These are phyloP conservation scores for Leishmania tarentolae DNA, from an alignment of 208 protist genomes.

Conservation along the genomic window DNA sequence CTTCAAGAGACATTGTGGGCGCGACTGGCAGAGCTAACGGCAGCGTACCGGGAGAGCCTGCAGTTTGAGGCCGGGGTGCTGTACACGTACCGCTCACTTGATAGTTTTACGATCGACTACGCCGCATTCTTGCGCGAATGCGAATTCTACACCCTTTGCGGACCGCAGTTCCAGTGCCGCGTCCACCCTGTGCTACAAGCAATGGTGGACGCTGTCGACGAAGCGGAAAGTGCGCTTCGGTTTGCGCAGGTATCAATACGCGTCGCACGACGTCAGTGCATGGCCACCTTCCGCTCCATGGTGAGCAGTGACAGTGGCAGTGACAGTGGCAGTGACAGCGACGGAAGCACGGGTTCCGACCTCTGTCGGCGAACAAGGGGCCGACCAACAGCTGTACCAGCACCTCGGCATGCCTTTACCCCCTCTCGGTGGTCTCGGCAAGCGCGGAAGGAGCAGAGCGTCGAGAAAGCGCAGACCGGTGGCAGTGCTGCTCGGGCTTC, in stretches of 20 bases:
- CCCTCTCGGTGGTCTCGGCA: conserved; percentile 18
- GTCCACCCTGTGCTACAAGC: conserved; percentile 48
- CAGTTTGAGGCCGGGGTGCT: conserved; percentile 54
- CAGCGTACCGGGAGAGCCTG: conserved; percentile 44
- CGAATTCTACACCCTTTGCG: conserved; percentile 65
- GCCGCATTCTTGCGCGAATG: conserved; percentile 66
- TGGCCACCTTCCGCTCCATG: conserved; percentile 35
- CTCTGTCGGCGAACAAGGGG: not conserved
- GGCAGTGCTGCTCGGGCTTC: not conserved
- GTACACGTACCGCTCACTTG: conserved; percentile 54
- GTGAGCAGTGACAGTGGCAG: conserved; percentile 17
- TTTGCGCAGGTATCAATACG: conserved; percentile 22
- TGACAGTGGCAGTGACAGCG: conserved; percentile 15
- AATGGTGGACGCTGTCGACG: conserved; percentile 64
- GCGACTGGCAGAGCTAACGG: conserved; percentile 37
- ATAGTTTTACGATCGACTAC: conserved; percentile 62
- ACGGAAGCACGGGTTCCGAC: not conserved
- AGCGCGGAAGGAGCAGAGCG: not conserved
- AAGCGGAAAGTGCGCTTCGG: conserved; percentile 49
- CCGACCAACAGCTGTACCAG: not conserved
- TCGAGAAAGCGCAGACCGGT: not conserved
- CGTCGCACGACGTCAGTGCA: conserved; percentile 31
- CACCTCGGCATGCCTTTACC: conserved; percentile 14
- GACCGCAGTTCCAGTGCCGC: conserved; percentile 37
- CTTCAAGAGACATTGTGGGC: conserved; percentile 71